Evolutionary conservation across 2,329 filamentous ascomycete species (phyloP).

Genomic region (Bipolaris gigantea): DNA sequence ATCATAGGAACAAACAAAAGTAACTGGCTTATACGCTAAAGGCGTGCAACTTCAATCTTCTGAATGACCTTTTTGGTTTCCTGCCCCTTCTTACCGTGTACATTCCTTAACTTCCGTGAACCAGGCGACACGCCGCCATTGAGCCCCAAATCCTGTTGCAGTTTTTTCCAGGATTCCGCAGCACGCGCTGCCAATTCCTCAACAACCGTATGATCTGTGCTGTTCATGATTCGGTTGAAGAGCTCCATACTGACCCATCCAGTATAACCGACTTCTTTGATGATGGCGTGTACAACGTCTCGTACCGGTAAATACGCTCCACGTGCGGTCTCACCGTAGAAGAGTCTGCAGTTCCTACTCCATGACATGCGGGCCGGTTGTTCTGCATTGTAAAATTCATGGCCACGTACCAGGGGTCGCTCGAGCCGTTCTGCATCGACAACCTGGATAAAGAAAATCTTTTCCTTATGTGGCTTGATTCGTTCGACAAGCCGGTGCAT

Average conservation of each 20-base stretch:
- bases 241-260: conserved; percentile 75
- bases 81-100: background rate
- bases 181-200: conserved; percentile 59
- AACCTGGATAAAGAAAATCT: conserved; percentile 76
- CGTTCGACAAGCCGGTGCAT: conserved; percentile 57
- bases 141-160: conserved; percentile 46
- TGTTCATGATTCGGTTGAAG: conserved; percentile 63
- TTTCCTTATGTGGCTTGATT: conserved; percentile 58
- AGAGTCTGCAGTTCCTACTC: conserved; percentile 73
- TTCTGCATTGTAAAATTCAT: conserved; percentile 60
- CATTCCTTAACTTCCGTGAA: background rate
- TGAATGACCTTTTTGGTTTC: background rate
- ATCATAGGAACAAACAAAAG: background rate
- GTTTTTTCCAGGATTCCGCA: conserved; percentile 54
- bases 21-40: background rate
- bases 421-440: conserved; percentile 70
- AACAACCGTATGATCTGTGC: conserved; percentile 56
- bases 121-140: conserved; percentile 7
- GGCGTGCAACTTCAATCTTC: conserved; percentile 8
- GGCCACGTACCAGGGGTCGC: conserved; percentile 59
- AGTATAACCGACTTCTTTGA: conserved; percentile 65
- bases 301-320: conserved; percentile 70
- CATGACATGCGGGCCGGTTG: conserved; percentile 73
- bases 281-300: conserved; percentile 62
- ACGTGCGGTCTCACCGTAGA: conserved; percentile 63